Percentiles rank a stretch among this genome's conserved stretches.
Conservation (phyloP, 1,284 basidiomycete species). For the Phylloboletellus chloephorus region DNA sequence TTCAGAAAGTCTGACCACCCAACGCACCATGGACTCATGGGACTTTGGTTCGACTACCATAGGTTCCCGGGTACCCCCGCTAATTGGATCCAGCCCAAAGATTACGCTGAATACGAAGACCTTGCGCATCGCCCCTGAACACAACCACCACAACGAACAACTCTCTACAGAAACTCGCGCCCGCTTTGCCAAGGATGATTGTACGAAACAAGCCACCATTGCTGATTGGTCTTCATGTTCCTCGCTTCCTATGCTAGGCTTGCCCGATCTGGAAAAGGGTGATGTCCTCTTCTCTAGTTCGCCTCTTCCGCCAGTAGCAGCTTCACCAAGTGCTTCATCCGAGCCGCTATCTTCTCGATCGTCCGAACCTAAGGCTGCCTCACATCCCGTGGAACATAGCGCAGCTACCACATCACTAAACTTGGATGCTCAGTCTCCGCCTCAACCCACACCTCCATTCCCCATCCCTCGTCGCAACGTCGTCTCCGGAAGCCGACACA, state of each 20-base stretch:
- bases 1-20: constrained; percentile 16
- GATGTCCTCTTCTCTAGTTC: neutral
- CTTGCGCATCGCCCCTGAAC: constrained; percentile 7
- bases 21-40: constrained; percentile 30
- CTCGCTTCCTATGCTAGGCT: neutral
- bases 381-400: neutral
- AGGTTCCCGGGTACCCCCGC: constrained; percentile 12
- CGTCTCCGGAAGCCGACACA: neutral
- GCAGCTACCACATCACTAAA: neutral
- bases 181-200: constrained; percentile 3
- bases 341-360: constrained; percentile 3
- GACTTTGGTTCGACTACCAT: constrained; percentile 23
- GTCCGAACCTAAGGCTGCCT: neutral
- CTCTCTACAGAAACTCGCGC: constrained; percentile 2
- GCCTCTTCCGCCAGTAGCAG: constrained; percentile 1
- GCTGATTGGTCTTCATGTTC: no score
- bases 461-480: constrained; percentile 4
- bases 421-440: neutral
- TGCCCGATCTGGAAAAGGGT: neutral
- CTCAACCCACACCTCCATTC: constrained; percentile 7
- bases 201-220: neutral
- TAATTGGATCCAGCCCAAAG: constrained; percentile 3
- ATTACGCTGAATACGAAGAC: constrained; percentile 4
- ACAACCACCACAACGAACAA: constrained; percentile 4
- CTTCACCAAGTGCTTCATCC: constrained; percentile 3